Percentiles rank a stretch among this genome's conserved stretches.
These are phyloP conservation scores for Sporothrix humicola DNA, from an alignment of 2,329 filamentous ascomycete genomes.

Conservation along the genomic window DNA sequence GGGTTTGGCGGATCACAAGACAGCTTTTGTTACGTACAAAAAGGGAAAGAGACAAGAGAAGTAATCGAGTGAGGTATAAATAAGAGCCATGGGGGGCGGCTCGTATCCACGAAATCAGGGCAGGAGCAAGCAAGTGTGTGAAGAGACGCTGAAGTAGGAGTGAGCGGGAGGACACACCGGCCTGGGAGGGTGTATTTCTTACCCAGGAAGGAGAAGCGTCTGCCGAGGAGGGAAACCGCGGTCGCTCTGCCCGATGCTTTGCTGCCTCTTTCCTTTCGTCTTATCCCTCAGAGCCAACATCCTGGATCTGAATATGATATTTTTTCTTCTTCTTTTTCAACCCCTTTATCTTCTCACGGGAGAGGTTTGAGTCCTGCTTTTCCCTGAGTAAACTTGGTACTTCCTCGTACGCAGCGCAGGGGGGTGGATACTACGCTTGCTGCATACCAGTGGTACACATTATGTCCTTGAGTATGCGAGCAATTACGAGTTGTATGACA, in stretches of 20 bases:
- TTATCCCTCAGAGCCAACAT: too few relatives aligned
- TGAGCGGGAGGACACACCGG: conserved; percentile 13
- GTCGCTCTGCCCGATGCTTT: conserved; percentile 5
- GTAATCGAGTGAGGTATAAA: background rate
- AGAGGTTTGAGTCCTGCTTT: too few relatives aligned
- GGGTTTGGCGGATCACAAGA: conserved; percentile 8
- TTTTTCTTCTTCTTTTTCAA: background rate
- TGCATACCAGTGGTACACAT: background rate
- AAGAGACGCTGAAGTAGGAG: conserved; percentile 12
- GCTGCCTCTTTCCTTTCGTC: background rate
- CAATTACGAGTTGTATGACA: background rate
- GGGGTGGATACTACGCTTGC: conserved; percentile 18
- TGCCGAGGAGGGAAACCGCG: background rate
- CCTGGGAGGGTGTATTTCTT: conserved; percentile 1
- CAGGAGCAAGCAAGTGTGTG: background rate
- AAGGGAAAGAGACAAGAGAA: background rate
- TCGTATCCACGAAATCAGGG: conserved; percentile 1
- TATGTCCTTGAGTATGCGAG: background rate
- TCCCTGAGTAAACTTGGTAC: too few relatives aligned
- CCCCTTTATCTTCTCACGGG: too few relatives aligned
- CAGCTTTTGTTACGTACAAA: background rate
- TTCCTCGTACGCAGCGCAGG: background rate
- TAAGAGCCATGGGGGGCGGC: background rate
- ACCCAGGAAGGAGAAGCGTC: background rate
- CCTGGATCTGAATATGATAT: too few relatives aligned